Percentiles rank a stretch among this genome's conserved stretches.
Conservation (phyloP, 495 filamentous ascomycete genomes). For the Cercophora sp. region DNA sequence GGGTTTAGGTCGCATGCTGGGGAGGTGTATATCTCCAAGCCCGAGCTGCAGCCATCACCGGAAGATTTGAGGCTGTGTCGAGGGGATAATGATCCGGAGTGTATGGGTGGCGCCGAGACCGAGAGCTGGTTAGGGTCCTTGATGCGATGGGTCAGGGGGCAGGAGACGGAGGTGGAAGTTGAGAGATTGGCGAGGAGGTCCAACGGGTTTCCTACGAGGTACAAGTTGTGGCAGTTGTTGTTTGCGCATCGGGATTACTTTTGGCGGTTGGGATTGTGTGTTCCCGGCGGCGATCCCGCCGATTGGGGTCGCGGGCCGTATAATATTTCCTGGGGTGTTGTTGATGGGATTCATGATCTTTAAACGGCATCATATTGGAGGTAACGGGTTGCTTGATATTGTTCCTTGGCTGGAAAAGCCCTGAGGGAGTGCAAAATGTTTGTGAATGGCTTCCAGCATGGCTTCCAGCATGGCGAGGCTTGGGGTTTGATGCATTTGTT, state of each 20-base stretch:
- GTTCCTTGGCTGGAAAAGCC: no score
- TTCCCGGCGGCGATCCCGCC: slow-evolving; percentile 74
- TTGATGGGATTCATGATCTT: slow-evolving; percentile 12
- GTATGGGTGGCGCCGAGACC: slow-evolving; percentile 57
- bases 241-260: slow-evolving; percentile 97
- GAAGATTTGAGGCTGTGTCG: slow-evolving; percentile 67
- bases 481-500: no score
- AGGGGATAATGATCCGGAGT: slow-evolving; percentile 66
- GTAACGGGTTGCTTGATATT: no score
- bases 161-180: slow-evolving; percentile 17
- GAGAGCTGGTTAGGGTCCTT: slow-evolving; percentile 19
- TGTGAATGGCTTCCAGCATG: no score
- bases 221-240: slow-evolving; percentile 84
- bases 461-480: no score
- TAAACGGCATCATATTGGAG: no score
- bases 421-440: no score
- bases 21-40: slow-evolving; percentile 78
- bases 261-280: slow-evolving; percentile 83
- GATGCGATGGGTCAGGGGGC: slow-evolving; percentile 6
- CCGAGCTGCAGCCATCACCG: slow-evolving; percentile 58
- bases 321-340: slow-evolving; percentile 16
- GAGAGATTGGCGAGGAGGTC: slow-evolving; percentile 12
- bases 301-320: slow-evolving; percentile 57
- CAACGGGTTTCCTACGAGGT: slow-evolving; percentile 53
- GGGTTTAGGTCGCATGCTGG: slow-evolving; percentile 80